Percentiles rank a stretch among this genome's conserved stretches.
These are phyloP conservation scores for Pichia sp. DNA, from an alignment of 1,139 yeast genomes.

Conservation along the genomic window DNA sequence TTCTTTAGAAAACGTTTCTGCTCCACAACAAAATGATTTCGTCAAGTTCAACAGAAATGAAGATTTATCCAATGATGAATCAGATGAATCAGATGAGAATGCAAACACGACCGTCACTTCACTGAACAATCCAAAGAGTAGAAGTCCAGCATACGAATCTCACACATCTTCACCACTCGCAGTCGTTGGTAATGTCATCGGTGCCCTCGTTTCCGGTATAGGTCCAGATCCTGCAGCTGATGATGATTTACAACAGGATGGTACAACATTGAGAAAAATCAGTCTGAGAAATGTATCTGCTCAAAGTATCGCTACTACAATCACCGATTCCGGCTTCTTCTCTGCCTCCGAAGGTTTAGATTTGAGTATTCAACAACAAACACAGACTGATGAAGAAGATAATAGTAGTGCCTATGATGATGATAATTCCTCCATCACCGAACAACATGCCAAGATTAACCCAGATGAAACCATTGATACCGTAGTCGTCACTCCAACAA, in stretches of 20 bases:
- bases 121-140: neutral
- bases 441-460: conserved; percentile 12
- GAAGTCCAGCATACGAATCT: neutral
- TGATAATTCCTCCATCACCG: conserved; percentile 6
- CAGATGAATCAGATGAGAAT: conserved; percentile 28
- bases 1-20: conserved; percentile 20
- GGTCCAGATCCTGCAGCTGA: conserved; percentile 3
- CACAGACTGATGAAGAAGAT: neutral
- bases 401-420: too few species aligned
- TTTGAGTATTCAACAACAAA: neutral
- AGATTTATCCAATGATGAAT: conserved; percentile 30
- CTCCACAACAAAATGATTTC: neutral
- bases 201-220: conserved; percentile 5
- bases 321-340: conserved; percentile 30
- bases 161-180: neutral
- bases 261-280: conserved; percentile 3
- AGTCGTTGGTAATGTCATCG: conserved; percentile 12
- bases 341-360: conserved; percentile 32
- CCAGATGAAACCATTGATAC: conserved; percentile 14
- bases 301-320: conserved; percentile 27
- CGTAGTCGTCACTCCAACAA: conserved; percentile 9
- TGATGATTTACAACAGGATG: conserved; percentile 11
- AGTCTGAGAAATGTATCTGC: conserved; percentile 23
- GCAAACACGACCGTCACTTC: neutral
- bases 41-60: conserved; percentile 2